Evolutionary conservation across 2,329 filamentous ascomycete species (phyloP), one percentile per base, ranked within the genome.

Genomic region (Drechslerella dactyloides): DNA sequence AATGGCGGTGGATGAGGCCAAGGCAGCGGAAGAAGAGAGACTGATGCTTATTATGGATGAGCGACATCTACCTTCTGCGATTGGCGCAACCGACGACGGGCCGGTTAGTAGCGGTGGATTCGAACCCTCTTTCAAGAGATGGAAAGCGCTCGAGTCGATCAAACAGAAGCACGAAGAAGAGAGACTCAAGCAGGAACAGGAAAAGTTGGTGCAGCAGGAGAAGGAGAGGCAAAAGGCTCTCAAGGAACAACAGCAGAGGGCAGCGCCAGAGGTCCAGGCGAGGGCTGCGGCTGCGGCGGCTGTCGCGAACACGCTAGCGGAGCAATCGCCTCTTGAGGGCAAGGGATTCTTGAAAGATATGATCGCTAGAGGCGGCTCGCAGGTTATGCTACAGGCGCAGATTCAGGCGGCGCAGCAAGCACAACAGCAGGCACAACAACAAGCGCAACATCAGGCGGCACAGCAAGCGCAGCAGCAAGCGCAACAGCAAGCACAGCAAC

Each of bases 21-120:
- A 91, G 69, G 91, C 92, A 0, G 93, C 93, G 21, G 90, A 92
- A 69, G 88, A 91, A 74, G 93, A 99, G 80, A 86, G 91, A 52
- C 96, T 91, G 75, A 94, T 99, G 91, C 87, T 97, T 56, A 88
- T 91, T 21, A 87, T 93, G 80, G 94, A 99, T 77, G 93, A 97
- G 76, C 86, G 91, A 4, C 84, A 92, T 69, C 85, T 87, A 11
- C 84, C 85, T 35, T 85, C 87, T 61, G 80, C 78, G 37, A 62
- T 63, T 35, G 65, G 65, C 8, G 83, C 85, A n/a, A 89, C 90
- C 69, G 86, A 85, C 19, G 92, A 96, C 77, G 88, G 87, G 7
- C 87, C 90, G 73, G 86, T 87, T 40, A 88, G 86, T 19, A 84
- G 85, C 4, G 84, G 87, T n/a, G 85, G 89, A 1, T 96, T 96